Percentiles rank a stretch among this genome's conserved stretches.
These are phyloP conservation scores for Auriscalpium orientale DNA, from an alignment of 768 basidiomycete species.

Conservation along the genomic window DNA sequence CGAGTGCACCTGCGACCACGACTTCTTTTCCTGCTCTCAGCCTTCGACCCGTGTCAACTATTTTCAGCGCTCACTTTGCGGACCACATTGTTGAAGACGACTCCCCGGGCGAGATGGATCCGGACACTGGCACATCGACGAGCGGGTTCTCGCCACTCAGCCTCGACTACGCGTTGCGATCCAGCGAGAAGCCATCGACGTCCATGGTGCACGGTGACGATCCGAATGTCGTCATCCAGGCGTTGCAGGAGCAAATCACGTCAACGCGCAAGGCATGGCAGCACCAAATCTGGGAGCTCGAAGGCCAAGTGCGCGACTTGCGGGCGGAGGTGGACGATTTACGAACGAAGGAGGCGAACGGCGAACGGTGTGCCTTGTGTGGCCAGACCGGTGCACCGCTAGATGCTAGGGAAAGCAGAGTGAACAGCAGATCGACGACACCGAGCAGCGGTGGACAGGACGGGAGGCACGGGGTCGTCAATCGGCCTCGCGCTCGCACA, in stretches of 20 bases:
- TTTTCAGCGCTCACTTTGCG: constrained; percentile 66
- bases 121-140: constrained; percentile 44
- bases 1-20: constrained; percentile 58
- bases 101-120: constrained; percentile 33
- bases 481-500: constrained; percentile 63
- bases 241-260: constrained; percentile 54
- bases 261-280: constrained; percentile 60
- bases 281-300: constrained; percentile 67
- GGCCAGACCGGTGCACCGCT: constrained; percentile 36
- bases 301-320: constrained; percentile 63
- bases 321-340: constrained; percentile 60
- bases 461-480: constrained; percentile 33
- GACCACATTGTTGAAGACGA: constrained; percentile 28
- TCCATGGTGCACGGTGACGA: constrained; percentile 27
- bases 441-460: not conserved
- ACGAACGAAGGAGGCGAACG: constrained; percentile 29
- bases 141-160: constrained; percentile 28
- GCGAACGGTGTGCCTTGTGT: constrained; percentile 51
- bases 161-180: constrained; percentile 24
- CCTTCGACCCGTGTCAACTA: constrained; percentile 67
- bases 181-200: constrained; percentile 22
- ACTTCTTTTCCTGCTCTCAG: constrained; percentile 59
- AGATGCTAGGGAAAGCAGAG: not conserved
- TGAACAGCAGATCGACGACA: not conserved
- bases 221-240: constrained; percentile 38